Percentiles rank a stretch among this genome's conserved stretches.
These are phyloP conservation scores for Acanthamoeba castellanii DNA, from an alignment of 208 protist species.

Conservation along the genomic window DNA sequence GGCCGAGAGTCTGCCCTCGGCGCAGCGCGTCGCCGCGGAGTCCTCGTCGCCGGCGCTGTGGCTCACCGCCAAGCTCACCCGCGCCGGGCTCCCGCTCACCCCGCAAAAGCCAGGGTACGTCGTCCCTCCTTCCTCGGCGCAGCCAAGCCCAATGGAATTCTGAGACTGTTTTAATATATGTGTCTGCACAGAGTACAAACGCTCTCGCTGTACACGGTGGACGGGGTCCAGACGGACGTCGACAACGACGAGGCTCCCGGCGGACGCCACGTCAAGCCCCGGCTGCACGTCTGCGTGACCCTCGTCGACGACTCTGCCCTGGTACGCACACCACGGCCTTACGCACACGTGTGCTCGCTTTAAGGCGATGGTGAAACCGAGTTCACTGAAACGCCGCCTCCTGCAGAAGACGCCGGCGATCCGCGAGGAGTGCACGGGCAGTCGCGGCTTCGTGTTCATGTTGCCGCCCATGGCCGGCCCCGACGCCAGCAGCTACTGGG, in stretches of 20 bases:
- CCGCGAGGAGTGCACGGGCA: not conserved
- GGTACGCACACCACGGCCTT: not conserved
- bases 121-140: not conserved
- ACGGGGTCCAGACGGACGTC: not conserved
- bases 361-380: too few relatives aligned
- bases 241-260: not conserved
- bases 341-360: not conserved
- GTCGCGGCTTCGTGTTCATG: not conserved
- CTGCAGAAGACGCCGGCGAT: not conserved
- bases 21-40: not conserved
- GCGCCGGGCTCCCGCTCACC: not conserved
- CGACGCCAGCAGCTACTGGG: not conserved
- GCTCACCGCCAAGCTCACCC: constrained; percentile 42
- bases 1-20: not conserved
- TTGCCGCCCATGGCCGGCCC: not conserved
- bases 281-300: constrained; percentile 3
- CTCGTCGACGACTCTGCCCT: constrained; percentile 1
- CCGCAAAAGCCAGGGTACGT: not conserved
- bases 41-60: not conserved
- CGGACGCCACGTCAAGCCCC: not conserved
- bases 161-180: not conserved
- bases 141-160: not conserved
- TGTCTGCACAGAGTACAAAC: not conserved
- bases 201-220: constrained; percentile 36
- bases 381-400: not conserved